These are phyloP conservation scores for Pleurotus platypus DNA, from an alignment of 768 basidiomycete species.

Conservation along the genomic window DNA sequence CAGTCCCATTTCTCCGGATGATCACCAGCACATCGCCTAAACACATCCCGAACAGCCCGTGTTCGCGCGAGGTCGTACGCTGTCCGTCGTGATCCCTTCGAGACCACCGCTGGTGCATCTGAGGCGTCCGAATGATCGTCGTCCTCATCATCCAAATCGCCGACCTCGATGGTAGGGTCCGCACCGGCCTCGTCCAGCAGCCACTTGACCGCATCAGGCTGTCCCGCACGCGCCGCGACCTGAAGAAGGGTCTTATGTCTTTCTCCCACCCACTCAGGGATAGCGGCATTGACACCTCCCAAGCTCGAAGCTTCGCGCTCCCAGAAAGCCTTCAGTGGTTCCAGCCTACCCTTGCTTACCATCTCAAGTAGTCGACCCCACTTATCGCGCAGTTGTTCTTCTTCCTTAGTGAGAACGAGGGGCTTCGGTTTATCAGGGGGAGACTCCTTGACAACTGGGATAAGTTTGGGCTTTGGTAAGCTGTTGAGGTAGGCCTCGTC, in stretches of 20 bases:
- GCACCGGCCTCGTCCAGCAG: constrained; percentile 73
- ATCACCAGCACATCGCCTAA: constrained; percentile 76
- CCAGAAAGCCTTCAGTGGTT: constrained; percentile 78
- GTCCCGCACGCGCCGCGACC: constrained; percentile 65
- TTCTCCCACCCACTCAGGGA: constrained; percentile 73
- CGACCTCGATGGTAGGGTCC: constrained; percentile 74
- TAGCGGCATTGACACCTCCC: constrained; percentile 54
- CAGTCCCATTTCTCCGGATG: constrained; percentile 93
- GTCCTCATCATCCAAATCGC: constrained; percentile 29
- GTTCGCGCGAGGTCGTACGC: constrained; percentile 87
- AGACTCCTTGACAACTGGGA: constrained; percentile 32
- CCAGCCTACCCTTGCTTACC: constrained; percentile 80
- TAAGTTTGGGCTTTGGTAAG: constrained; percentile 73
- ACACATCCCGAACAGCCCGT: constrained; percentile 75
- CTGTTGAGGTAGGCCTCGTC: constrained; percentile 91
- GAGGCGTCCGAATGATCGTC: constrained; percentile 25
- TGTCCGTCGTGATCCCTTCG: constrained; percentile 45
- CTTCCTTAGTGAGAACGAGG: constrained; percentile 72
- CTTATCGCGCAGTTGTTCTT: constrained; percentile 74
- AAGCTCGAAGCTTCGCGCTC: constrained; percentile 61
- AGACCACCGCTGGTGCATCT: constrained; percentile 18
- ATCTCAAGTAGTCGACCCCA: constrained; percentile 88
- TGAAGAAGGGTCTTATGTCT: constrained; percentile 69
- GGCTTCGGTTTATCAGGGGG: constrained; percentile 45
- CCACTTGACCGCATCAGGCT: constrained; percentile 75